A percentile compares a stretch with the other conserved stretches of the same genome.
phyloP scores from a whole-genome alignment of 2,329 filamentous ascomycete species.

The Microdochium bolleyi region DNA sequence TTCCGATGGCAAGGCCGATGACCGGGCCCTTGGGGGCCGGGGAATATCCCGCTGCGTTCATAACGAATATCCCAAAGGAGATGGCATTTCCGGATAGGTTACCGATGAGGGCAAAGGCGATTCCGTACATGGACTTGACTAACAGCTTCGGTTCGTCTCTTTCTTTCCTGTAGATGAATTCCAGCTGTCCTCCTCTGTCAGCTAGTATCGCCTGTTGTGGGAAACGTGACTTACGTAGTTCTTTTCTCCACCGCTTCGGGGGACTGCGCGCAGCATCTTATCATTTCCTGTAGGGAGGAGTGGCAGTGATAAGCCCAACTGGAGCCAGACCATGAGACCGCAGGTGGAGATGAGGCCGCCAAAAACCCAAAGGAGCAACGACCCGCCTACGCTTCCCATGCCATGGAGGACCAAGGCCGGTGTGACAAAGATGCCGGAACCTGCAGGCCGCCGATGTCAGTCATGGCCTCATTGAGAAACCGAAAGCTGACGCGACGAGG shows the following conservation, averaged over 20 bases:
- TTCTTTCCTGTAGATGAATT: slow-evolving; percentile 23
- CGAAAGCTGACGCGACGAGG: background rate
- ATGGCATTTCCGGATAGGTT: slow-evolving; percentile 31
- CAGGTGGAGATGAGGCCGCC: slow-evolving; percentile 11
- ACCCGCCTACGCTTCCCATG: background rate
- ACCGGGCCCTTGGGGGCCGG: slow-evolving; percentile 17
- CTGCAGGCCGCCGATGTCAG: background rate
- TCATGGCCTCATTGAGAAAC: background rate
- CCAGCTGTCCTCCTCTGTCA: slow-evolving; percentile 15
- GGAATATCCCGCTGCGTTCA: slow-evolving; percentile 18
- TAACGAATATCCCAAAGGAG: slow-evolving; percentile 25
- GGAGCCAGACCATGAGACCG: slow-evolving; percentile 17
- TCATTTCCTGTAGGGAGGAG: slow-evolving; percentile 12
- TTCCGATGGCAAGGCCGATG: slow-evolving; percentile 29
- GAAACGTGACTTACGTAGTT: slow-evolving; percentile 21
- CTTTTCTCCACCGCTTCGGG: slow-evolving; percentile 29
- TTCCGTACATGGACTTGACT: slow-evolving; percentile 27
- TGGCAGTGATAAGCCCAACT: slow-evolving; percentile 27
- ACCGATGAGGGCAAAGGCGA: slow-evolving; percentile 26
- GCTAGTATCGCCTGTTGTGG: background rate
- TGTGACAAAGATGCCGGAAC: background rate
- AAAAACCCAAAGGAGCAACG: slow-evolving; percentile 16
- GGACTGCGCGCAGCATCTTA: slow-evolving; percentile 16
- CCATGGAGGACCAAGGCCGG: background rate
- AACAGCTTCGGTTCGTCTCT: slow-evolving; percentile 10